Percentiles rank a stretch among this genome's conserved stretches.
These are phyloP conservation scores for Neltuma alba DNA, from an alignment of 306 rosid genomes.

Conservation along the genomic window DNA sequence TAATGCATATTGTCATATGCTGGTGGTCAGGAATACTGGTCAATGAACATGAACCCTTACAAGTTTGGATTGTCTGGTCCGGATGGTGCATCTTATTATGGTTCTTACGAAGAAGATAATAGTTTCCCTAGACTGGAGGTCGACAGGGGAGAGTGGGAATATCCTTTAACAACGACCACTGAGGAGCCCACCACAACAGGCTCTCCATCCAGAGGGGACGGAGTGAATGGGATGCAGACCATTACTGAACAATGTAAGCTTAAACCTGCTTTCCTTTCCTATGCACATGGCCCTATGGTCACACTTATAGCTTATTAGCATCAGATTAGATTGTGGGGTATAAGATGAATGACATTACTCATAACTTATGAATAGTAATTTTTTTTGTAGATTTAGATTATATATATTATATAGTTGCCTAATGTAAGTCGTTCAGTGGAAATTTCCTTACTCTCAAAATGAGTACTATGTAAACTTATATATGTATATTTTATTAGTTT, in stretches of 20 bases:
- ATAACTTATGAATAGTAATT: not conserved
- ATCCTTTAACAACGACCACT: constrained; percentile 49
- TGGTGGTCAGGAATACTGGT: constrained; percentile 82
- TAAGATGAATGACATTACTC: not conserved
- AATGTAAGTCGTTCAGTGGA: not conserved
- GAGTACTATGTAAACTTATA: not conserved
- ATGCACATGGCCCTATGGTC: constrained; percentile 7
- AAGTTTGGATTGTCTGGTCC: constrained; percentile 71
- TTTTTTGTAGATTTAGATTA: not conserved
- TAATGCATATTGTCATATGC: constrained; percentile 25
- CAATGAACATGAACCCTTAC: constrained; percentile 83
- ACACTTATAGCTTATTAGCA: not conserved
- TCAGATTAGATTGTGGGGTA: not conserved
- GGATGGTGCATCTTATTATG: constrained; percentile 66
- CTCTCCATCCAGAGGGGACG: constrained; percentile 65
- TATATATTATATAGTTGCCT: not conserved
- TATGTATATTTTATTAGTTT: not conserved
- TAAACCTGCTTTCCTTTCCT: constrained; percentile 21
- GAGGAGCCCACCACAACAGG: constrained; percentile 59
- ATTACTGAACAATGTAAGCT: constrained; percentile 86
- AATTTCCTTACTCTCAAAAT: constrained; percentile 10
- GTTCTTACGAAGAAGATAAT: constrained; percentile 65
- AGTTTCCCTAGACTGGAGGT: constrained; percentile 76
- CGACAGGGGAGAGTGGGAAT: constrained; percentile 73
- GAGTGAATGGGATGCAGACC: constrained; percentile 52